Evolutionary conservation across 495 filamentous ascomycete species (phyloP), one percentile per base, ranked within the genome.

Genomic region (Talaromyces trachyspermus): DNA sequence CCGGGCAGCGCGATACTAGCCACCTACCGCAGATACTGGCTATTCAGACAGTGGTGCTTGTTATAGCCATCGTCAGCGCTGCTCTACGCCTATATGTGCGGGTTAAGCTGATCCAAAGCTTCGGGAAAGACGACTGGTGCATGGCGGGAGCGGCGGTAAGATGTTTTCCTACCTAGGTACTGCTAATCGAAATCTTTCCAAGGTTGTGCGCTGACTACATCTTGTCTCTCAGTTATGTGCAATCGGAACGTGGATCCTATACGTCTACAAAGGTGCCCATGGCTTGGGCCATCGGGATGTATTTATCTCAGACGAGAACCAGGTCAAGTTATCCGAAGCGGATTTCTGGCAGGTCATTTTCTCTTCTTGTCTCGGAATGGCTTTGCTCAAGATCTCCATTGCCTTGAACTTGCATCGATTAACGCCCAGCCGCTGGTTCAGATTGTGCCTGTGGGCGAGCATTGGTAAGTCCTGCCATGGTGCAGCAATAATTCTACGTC

Each of bases 161-260:
- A 4, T 19, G 0, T 38, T 38, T 19, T 18, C 18, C 17, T 37
- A 15, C 18, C 2, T 15, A 14, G 2, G 8, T 8, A 15, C 8
- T 38, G 9, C 4, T 15, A 15, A 6, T 38, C 2, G 10, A 18
- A 8, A 6, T 0, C 6, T 19, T 38, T 38, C 2, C 15, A 10
- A 3, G n/a, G 17, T 17, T 19, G 3, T 30, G 27, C 6, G 27
- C n/a, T n/a, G n/a, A n/a, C n/a, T n/a, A n/a, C n/a, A n/a, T n/a
- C n/a, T n/a, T n/a, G n/a, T n/a, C n/a, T n/a, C n/a, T n/a, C 35
- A 38, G 35, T 2, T 38, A 38, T 38, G 35, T 38, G 14, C 35
- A 3, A 38, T 38, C 35, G 35, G n/a, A 38, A 17, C 14, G 8
- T 38, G 35, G 35, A 10, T 10, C 7, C 35, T 38, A 3, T 38